Evolutionary conservation across 768 basidiomycete species (phyloP).

Genomic region (Pleurotus salmoneostramineus): DNA sequence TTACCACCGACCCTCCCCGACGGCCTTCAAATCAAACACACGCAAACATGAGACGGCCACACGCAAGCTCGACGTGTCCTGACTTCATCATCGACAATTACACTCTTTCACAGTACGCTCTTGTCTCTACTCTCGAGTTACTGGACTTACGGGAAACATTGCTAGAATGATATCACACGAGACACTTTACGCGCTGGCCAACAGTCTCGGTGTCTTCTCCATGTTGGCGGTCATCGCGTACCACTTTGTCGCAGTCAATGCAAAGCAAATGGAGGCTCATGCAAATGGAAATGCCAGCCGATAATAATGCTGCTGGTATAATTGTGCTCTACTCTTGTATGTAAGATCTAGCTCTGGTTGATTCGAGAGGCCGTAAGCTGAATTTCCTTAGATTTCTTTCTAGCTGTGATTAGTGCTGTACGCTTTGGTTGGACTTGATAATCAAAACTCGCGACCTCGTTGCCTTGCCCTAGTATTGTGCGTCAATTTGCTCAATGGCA

Average conservation of each 20-base stretch:
- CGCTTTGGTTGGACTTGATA: not conserved
- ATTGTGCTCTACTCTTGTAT: not conserved
- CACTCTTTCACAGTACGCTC: not conserved
- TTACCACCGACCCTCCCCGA: constrained; percentile 17
- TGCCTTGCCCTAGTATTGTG: too few species aligned
- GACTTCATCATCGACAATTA: not conserved
- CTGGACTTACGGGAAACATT: not conserved
- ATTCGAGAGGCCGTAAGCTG: too few species aligned
- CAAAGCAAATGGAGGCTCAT: constrained; percentile 18
- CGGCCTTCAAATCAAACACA: constrained; percentile 13
- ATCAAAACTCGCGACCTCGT: not conserved
- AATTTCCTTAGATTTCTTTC: not conserved
- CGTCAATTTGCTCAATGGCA: too few species aligned
- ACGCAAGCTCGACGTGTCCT: constrained; percentile 13
- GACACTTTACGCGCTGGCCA: constrained; percentile 80
- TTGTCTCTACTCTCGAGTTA: not conserved
- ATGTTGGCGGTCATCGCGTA: constrained; percentile 88
- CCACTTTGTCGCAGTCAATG: constrained; percentile 88
- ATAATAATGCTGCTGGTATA: not conserved
- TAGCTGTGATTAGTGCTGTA: not conserved
- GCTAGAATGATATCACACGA: constrained; percentile 70
- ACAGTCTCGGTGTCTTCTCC: constrained; percentile 77
- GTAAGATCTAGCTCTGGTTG: too few species aligned
- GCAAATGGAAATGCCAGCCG: not conserved
- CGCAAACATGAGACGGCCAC: constrained; percentile 30